Evolutionary conservation across 768 basidiomycete genomes (phyloP), one percentile per base, ranked within the genome.

Genomic region (Clitopilus hobsonii): DNA sequence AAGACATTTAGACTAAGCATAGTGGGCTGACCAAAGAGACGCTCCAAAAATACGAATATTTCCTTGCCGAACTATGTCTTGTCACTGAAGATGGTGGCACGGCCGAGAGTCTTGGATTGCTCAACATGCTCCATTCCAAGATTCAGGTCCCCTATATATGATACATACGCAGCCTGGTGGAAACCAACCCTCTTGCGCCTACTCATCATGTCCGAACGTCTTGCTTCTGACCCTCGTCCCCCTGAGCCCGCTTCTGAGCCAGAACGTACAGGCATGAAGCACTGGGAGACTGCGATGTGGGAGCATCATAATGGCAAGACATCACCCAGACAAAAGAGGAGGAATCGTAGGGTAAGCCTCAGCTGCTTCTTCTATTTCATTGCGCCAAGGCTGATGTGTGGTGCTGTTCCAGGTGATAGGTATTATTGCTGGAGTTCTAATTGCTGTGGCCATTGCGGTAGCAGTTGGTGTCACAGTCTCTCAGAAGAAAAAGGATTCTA

Each of bases 321-420:
- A 45, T 45, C 41, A 3, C 41, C 54, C 58, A 62, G 49, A 51
- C 62, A 57, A 55, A 68, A 64, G 51, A 77, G 80, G 24, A 82
- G 82, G 50, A 86, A 80, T 66, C 74, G 66, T 63, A 81, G 87
- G 57, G 86, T 88, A n/a, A n/a, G n/a, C n/a, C n/a, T n/a, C n/a
- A n/a, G n/a, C 24, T 30, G 26, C 49, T n/a, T 25, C 56, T 13
- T 48, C 55, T 16, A 38, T 55, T 27, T 28, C 28, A n/a, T n/a
- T n/a, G n/a, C n/a, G n/a, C n/a, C n/a, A n/a, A n/a, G n/a, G n/a
- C n/a, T n/a, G n/a, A n/a, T n/a, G n/a, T n/a, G n/a, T n/a, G n/a
- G n/a, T n/a, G n/a, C n/a, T n/a, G n/a, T n/a, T n/a, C n/a, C n/a
- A 89, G 88, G 75, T 85, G 56, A 70, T 84, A 52, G 81, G 78